Evolutionary conservation across 192 early-diverging fungal genomes (phyloP).

Genomic region (Rhizophagus sp.): DNA sequence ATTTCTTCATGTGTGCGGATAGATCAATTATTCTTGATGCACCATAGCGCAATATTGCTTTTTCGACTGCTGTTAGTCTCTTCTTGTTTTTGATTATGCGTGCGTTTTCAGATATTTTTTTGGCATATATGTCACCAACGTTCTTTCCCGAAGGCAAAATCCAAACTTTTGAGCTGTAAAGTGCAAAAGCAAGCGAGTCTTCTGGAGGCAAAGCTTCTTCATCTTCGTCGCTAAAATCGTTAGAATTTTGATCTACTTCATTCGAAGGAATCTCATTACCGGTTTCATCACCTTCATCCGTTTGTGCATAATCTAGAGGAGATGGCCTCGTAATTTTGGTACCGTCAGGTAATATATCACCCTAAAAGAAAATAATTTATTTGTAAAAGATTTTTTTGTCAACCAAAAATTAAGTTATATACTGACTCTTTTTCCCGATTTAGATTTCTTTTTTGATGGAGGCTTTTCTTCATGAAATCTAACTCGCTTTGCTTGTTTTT

Average conservation of each 20-base stretch:
- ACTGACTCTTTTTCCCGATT: too few relatives aligned
- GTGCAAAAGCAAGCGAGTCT: neutral
- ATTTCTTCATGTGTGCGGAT: too few relatives aligned
- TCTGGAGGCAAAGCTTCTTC: conserved; percentile 8
- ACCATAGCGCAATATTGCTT: too few relatives aligned
- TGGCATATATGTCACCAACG: neutral
- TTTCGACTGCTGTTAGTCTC: too few relatives aligned
- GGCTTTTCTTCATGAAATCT: too few relatives aligned
- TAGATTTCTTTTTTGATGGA: too few relatives aligned
- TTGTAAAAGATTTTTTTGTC: neutral
- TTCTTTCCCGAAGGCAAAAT: conserved; percentile 19
- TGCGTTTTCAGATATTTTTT: too few relatives aligned
- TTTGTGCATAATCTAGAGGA: neutral
- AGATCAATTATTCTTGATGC: too few relatives aligned
- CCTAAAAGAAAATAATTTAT: neutral
- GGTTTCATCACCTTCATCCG: neutral
- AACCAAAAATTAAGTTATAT: neutral
- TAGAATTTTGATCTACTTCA: neutral
- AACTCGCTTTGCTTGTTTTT: too few relatives aligned
- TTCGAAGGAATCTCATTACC: neutral
- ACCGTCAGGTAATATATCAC: conserved; percentile 1
- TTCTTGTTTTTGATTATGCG: too few relatives aligned
- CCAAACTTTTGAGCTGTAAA: neutral
- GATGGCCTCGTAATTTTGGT: conserved; percentile 14
- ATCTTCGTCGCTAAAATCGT: conserved; percentile 12